Evolutionary conservation across 768 basidiomycete genomes (phyloP).

Genomic region (Phaffia tasmanica): DNA sequence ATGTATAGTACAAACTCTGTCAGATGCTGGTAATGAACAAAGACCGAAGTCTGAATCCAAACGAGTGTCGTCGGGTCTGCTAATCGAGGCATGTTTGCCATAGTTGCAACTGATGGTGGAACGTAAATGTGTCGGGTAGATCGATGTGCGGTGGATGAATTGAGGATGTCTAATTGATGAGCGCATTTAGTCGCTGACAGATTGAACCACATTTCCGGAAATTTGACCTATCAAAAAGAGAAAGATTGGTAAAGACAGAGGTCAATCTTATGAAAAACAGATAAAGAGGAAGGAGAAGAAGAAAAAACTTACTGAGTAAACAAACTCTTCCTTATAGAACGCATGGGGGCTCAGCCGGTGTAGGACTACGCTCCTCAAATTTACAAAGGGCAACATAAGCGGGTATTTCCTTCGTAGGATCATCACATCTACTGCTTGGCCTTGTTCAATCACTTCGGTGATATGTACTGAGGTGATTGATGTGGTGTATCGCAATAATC

Average conservation of each 20-base stretch:
- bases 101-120: background rate
- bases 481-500: constrained; percentile 2
- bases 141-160: background rate
- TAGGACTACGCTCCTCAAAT: constrained; percentile 8
- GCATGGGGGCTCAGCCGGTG: constrained; percentile 15
- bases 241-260: too few relatives aligned
- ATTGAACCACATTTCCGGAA: constrained; percentile 24
- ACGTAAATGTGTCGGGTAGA: constrained; percentile 9
- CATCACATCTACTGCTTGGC: constrained; percentile 15
- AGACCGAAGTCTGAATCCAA: constrained; percentile 21
- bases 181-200: constrained; percentile 12
- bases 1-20: constrained; percentile 12
- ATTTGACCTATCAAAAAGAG: background rate
- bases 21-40: constrained; percentile 21
- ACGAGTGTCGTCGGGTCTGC: constrained; percentile 10
- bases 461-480: constrained; percentile 10
- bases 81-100: background rate
- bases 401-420: constrained; percentile 21
- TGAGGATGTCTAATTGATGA: constrained; percentile 17
- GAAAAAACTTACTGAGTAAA: background rate
- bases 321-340: constrained; percentile 18
- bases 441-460: constrained; percentile 17
- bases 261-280: background rate
- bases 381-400: constrained; percentile 7
- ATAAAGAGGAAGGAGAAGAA: background rate